These are phyloP conservation scores for Pleurotus citrinopileatus DNA, from an alignment of 768 basidiomycete genomes.

Conservation along the genomic window DNA sequence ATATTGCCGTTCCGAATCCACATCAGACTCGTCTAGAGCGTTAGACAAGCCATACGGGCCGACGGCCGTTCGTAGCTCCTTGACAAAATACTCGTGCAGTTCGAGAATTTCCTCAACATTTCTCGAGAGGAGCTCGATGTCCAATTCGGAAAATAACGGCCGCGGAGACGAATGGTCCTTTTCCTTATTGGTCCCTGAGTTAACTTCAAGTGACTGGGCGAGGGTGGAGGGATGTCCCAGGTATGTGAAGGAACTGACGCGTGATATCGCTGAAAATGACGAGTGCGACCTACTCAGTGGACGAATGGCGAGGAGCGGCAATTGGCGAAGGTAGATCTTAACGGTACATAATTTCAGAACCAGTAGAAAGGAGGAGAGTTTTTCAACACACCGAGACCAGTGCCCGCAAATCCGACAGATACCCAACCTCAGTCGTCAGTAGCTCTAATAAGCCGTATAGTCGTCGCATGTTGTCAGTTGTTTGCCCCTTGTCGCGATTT, in stretches of 20 bases:
- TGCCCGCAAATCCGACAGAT: constrained; percentile 73
- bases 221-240: constrained; percentile 13
- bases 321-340: constrained; percentile 64
- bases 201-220: constrained; percentile 9
- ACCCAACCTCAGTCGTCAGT: constrained; percentile 80
- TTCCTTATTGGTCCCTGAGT: constrained; percentile 14
- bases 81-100: constrained; percentile 67
- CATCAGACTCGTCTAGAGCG: constrained; percentile 19
- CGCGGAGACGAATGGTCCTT: constrained; percentile 35
- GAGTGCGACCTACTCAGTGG: constrained; percentile 34
- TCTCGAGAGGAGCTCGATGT: constrained; percentile 58
- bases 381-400: constrained; percentile 61
- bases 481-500: constrained; percentile 24
- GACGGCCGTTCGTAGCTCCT: constrained; percentile 47
- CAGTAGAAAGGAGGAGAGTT: neutral
- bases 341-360: constrained; percentile 2
- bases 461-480: constrained; percentile 46
- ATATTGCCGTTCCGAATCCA: neutral
- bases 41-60: constrained; percentile 49
- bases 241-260: constrained; percentile 41
- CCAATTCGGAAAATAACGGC: constrained; percentile 53
- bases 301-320: constrained; percentile 45
- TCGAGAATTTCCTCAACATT: constrained; percentile 68
- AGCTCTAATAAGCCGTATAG: constrained; percentile 85
- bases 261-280: constrained; percentile 41